Conservation (phyloP, 148 eudicot genomes). For the Spergularia bocconei region DNA sequence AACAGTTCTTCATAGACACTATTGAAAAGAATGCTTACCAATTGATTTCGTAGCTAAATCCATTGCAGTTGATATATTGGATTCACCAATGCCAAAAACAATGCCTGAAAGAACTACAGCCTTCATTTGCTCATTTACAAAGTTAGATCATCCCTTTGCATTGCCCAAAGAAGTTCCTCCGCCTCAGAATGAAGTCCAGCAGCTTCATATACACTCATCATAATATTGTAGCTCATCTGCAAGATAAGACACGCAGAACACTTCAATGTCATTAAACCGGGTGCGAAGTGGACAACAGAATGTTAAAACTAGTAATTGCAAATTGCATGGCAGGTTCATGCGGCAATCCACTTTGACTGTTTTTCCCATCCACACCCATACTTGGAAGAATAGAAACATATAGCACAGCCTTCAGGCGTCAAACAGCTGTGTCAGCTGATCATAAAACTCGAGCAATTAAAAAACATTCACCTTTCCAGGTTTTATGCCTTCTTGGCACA, state of each 20-base stretch:
- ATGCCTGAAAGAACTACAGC: too few relatives aligned
- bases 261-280: not conserved
- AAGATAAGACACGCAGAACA: not conserved
- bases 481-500: conserved; percentile 78
- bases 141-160: conserved; percentile 36
- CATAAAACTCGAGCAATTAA: not conserved
- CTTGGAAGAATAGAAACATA: not conserved
- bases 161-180: conserved; percentile 52
- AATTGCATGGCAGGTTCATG: not conserved
- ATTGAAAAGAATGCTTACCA: too few relatives aligned
- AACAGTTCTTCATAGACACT: too few relatives aligned
- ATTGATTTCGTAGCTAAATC: too few relatives aligned
- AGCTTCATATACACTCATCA: conserved; percentile 64
- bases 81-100: too few relatives aligned
- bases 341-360: not conserved
- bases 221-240: conserved; percentile 82
- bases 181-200: conserved; percentile 58
- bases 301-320: not conserved
- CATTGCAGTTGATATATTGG: too few relatives aligned
- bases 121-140: too few relatives aligned
- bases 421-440: not conserved
- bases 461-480: conserved; percentile 69
- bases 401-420: not conserved
- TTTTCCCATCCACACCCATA: not conserved
- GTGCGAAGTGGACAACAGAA: conserved; percentile 7